Percentiles rank a stretch among this genome's conserved stretches.
phyloP scores from a whole-genome alignment of 371 early-diverging fungal genomes.

The Mucor velutinosus region DNA sequence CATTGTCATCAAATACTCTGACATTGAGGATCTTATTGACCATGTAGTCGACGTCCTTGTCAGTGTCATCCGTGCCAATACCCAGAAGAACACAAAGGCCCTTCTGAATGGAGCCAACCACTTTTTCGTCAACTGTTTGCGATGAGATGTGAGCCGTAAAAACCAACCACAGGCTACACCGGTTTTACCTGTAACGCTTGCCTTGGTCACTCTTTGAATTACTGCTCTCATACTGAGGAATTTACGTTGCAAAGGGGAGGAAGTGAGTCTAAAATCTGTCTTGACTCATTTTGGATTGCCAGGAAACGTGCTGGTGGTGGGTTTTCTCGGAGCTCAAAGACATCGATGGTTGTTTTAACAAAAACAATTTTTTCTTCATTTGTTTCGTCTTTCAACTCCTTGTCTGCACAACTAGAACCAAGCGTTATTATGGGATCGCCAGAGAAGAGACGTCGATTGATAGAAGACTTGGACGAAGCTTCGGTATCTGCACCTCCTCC shows the following conservation, averaged over 20 bases:
- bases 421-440: not conserved
- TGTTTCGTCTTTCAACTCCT: not conserved
- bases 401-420: not conserved
- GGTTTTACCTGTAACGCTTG: slow-evolving; percentile 34
- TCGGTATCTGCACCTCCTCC: slow-evolving; percentile 8
- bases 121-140: slow-evolving; percentile 58
- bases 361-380: not conserved
- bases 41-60: slow-evolving; percentile 76
- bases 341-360: not conserved
- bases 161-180: not conserved
- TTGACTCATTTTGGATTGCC: not conserved
- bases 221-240: slow-evolving; percentile 35
- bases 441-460: slow-evolving; percentile 8
- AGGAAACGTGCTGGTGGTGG: not conserved
- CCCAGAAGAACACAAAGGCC: slow-evolving; percentile 83
- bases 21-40: slow-evolving; percentile 73
- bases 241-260: not conserved
- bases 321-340: not conserved
- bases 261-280: not conserved
- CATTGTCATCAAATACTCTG: slow-evolving; percentile 73
- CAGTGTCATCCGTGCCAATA: slow-evolving; percentile 70
- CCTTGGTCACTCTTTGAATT: slow-evolving; percentile 40
- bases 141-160: not conserved
- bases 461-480: slow-evolving; percentile 1
- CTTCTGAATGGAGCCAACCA: slow-evolving; percentile 71